A percentile compares a stretch with the other conserved stretches of the same genome.
phyloP scores from a whole-genome alignment of 2,329 filamentous ascomycete genomes.

The Coccinonectria pachysandricola region DNA sequence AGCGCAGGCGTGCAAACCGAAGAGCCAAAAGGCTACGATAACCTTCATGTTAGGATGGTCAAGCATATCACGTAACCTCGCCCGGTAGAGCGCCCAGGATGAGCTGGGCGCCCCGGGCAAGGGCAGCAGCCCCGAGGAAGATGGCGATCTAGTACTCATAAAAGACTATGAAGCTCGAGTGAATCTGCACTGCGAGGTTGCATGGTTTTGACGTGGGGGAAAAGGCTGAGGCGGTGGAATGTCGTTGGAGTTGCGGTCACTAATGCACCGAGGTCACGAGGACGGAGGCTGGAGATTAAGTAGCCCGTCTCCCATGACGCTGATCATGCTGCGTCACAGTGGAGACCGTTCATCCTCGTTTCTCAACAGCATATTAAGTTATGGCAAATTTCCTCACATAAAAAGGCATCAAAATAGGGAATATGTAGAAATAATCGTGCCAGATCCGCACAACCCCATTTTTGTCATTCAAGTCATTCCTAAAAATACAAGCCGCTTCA shows the following conservation, averaged over 20 bases:
- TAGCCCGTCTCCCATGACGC: too few relatives aligned
- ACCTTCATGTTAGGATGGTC: conserved; percentile 61
- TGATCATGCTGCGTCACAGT: conserved; percentile 15
- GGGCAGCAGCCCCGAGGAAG: conserved; percentile 39
- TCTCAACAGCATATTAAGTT: too few relatives aligned
- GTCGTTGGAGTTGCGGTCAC: conserved; percentile 9
- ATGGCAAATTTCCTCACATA: too few relatives aligned
- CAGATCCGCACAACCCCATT: neutral
- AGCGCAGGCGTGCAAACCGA: too few relatives aligned
- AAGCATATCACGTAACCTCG: conserved; percentile 53
- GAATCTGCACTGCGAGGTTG: too few relatives aligned
- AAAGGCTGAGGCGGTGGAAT: conserved; percentile 3
- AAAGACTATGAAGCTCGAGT: too few relatives aligned
- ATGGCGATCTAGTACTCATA: conserved; percentile 29
- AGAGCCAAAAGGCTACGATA: conserved; percentile 80
- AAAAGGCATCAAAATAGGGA: too few relatives aligned
- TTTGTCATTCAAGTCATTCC: neutral
- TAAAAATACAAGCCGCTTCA: too few relatives aligned
- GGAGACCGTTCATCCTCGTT: too few relatives aligned
- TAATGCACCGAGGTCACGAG: too few relatives aligned
- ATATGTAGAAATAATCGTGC: too few relatives aligned
- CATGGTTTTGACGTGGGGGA: conserved; percentile 4
- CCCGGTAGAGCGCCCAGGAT: conserved; percentile 64
- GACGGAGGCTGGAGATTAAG: too few relatives aligned
- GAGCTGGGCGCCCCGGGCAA: conserved; percentile 49